Conservation (phyloP, 2,329 filamentous ascomycete species). For the Paracamarosporium sp. region DNA sequence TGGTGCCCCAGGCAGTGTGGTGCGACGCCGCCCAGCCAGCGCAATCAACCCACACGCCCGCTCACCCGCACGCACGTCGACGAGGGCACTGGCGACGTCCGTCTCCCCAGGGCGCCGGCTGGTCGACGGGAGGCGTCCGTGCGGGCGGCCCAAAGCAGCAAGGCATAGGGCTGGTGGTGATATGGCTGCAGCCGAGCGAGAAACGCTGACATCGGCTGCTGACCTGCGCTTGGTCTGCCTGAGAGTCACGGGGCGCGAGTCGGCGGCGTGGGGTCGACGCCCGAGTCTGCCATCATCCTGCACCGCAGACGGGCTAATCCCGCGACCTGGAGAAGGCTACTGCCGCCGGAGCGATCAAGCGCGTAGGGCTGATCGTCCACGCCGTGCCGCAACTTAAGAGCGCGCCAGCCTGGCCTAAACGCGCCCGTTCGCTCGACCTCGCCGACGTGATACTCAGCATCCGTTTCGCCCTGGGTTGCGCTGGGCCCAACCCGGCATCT, state of each 20-base stretch:
- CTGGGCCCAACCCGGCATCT: slow-evolving; percentile 11
- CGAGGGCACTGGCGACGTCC: slow-evolving; percentile 2
- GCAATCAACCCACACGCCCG: slow-evolving; percentile 25
- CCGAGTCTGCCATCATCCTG: too few relatives aligned
- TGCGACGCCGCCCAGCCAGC: slow-evolving; percentile 20
- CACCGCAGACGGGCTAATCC: background rate
- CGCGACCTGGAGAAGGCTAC: background rate
- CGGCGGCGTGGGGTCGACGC: too few relatives aligned
- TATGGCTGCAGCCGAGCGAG: too few relatives aligned
- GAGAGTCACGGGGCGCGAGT: too few relatives aligned
- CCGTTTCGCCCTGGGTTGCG: background rate
- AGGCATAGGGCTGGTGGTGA: too few relatives aligned
- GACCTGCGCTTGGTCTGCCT: too few relatives aligned
- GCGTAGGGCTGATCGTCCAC: slow-evolving; percentile 10
- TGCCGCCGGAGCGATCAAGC: slow-evolving; percentile 7
- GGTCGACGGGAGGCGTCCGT: too few relatives aligned
- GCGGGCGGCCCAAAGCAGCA: too few relatives aligned
- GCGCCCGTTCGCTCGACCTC: background rate
- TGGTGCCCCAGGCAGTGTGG: slow-evolving; percentile 26
- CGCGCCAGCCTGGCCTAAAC: slow-evolving; percentile 1
- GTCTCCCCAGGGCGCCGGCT: background rate
- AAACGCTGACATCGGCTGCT: too few relatives aligned
- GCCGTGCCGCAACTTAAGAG: slow-evolving; percentile 2
- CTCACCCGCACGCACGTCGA: slow-evolving; percentile 22
- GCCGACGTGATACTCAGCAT: background rate